Base-by-base conservation (phyloP, 1,284 basidiomycete species). In the Schizopora paradoxa region DNA sequence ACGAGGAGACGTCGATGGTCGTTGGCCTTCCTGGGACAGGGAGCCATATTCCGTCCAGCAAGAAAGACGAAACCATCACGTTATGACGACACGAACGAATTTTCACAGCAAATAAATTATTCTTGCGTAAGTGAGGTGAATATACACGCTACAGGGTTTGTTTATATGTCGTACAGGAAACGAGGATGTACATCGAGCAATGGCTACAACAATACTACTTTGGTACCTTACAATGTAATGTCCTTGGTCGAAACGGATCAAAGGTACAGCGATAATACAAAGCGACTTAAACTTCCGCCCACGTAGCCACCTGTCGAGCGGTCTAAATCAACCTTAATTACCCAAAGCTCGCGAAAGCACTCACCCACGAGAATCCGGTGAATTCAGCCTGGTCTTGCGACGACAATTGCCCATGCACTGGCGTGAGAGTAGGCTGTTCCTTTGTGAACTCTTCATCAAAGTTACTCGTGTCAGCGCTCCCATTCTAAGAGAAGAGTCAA, bases 371-470 rank as follows among this genome's bases (percentile, higher is more conserved):
- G 74, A 98, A 98, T 19, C 92, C 92, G 52, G 88, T 85, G 70
- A 98, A 98, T 67, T 96, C 93, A 53, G 84, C 78, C 67, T 99
- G 96, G 61, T 99, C 94, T 52, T 86, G 82, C 32, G 86, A 66
- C n/a, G 89, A 90, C 52, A 99, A 68, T 55, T 97, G 92, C 25
- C 89, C 90, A 61, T 99, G 94, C 22, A 99, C 96, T 6, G 96
- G 96, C 2, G 96, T 99, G 56, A 99, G 70, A 11, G 94, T 99
- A 4, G 96, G 96, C 62, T 97, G 91, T 65, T 99, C 96, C 52
- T 79, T 76, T 33, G 96, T 99, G 62, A 98, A 98, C 66, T 99
- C 96, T 61, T 93, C 85, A 66, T 97, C 92, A 68, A 98, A 96
- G 69, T 95, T 91, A 60, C 82, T 85, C 39, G 80, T 87, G 66